These are phyloP conservation scores for Fragilariopsis cylindrus DNA, from an alignment of 108 stramenopile species.

Conservation along the genomic window DNA sequence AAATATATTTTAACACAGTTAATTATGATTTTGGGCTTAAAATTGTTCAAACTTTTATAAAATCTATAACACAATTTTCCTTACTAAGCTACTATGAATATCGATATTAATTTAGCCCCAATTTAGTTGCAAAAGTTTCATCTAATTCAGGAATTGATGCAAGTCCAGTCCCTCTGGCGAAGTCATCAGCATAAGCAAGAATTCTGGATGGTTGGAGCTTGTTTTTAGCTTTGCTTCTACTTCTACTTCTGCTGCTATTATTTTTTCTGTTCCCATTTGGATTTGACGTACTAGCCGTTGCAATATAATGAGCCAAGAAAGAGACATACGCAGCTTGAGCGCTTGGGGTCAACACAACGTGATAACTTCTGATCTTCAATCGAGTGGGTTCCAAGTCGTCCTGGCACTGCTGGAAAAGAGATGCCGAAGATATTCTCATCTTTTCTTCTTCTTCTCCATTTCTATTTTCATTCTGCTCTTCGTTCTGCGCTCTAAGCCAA, in stretches of 20 bases:
- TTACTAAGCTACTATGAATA: too few species aligned
- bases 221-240: not conserved
- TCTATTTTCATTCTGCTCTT: not conserved
- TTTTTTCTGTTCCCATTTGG: not conserved
- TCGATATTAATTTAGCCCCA: conserved; percentile 16
- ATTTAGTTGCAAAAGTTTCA: conserved; percentile 16
- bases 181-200: conserved; percentile 13
- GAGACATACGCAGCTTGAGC: conserved; percentile 40
- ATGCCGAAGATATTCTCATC: not conserved
- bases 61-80: too few species aligned
- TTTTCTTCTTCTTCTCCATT: not conserved
- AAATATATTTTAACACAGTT: too few species aligned
- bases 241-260: conserved; percentile 2
- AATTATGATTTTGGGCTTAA: too few species aligned
- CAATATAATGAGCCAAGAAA: conserved; percentile 38
- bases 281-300: not conserved
- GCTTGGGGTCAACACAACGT: conserved; percentile 34
- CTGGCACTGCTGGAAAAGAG: conserved; percentile 8
- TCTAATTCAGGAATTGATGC: conserved; percentile 22
- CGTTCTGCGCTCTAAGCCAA: not conserved
- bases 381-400: conserved; percentile 11
- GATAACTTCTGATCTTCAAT: conserved; percentile 32
- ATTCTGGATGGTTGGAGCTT: conserved; percentile 18
- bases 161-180: conserved; percentile 22
- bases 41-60: too few species aligned